These are phyloP conservation scores for Geotrichum siamense DNA, from an alignment of 1,139 yeast species.

Conservation along the genomic window DNA sequence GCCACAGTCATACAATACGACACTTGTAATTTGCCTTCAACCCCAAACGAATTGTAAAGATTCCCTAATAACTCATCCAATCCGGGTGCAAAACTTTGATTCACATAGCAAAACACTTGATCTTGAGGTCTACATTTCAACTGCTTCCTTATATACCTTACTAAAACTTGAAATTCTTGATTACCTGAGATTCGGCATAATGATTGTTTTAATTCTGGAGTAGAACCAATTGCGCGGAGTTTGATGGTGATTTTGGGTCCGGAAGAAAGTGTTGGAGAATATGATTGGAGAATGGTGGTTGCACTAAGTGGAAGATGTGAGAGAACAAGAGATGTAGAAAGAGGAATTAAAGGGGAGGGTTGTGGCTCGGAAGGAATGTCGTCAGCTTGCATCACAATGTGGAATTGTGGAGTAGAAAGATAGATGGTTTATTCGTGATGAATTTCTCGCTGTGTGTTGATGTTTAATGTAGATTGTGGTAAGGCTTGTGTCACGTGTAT, in stretches of 20 bases:
- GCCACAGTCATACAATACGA: slow-evolving; percentile 18
- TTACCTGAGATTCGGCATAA: slow-evolving; percentile 33
- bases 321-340: slow-evolving; percentile 32
- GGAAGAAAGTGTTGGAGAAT: slow-evolving; percentile 12
- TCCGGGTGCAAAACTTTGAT: slow-evolving; percentile 38
- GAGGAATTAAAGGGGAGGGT: slow-evolving; percentile 27
- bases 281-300: slow-evolving; percentile 26
- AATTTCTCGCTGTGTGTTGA: no score
- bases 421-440: no score
- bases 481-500: no score
- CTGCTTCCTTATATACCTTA: slow-evolving; percentile 34
- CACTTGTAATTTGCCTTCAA: slow-evolving; percentile 14
- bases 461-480: no score
- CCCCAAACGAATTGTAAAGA: slow-evolving; percentile 21
- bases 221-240: slow-evolving; percentile 38
- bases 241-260: slow-evolving; percentile 26
- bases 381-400: no score
- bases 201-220: slow-evolving; percentile 34
- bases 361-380: slow-evolving; percentile 29
- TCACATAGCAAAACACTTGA: slow-evolving; percentile 36
- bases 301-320: slow-evolving; percentile 30
- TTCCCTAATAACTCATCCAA: slow-evolving; percentile 34
- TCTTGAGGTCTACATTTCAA: slow-evolving; percentile 29
- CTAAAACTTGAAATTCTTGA: slow-evolving; percentile 35
- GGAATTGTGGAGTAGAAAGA: no score